These are phyloP conservation scores for Botrytis squamosa DNA, from an alignment of 2,329 filamentous ascomycete genomes.

Conservation along the genomic window DNA sequence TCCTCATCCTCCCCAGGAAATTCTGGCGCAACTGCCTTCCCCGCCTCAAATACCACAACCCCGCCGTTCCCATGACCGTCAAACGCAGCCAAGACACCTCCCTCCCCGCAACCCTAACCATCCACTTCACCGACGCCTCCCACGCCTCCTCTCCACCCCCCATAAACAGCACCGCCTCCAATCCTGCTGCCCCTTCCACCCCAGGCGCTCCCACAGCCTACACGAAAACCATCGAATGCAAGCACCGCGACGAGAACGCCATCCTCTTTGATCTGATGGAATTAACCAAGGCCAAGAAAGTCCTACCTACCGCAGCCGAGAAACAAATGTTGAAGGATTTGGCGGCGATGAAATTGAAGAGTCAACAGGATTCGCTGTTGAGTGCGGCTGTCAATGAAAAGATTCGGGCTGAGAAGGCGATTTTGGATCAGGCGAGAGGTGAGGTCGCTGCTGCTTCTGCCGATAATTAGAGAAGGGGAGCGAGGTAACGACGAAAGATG, in stretches of 20 bases:
- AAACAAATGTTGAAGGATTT: constrained; percentile 56
- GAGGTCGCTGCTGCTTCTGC: constrained; percentile 20
- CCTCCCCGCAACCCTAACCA: constrained; percentile 59
- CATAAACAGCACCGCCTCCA: constrained; percentile 45
- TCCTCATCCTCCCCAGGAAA: constrained; percentile 55
- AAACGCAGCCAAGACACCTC: constrained; percentile 61
- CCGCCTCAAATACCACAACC: constrained; percentile 92
- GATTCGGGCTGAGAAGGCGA: constrained; percentile 60
- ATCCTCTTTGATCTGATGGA: constrained; percentile 64
- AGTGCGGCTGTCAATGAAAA: constrained; percentile 53
- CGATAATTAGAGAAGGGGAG: constrained; percentile 9
- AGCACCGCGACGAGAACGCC: constrained; percentile 55
- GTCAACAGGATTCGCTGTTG: constrained; percentile 54
- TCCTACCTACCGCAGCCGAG: constrained; percentile 61
- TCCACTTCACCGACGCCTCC: constrained; percentile 55
- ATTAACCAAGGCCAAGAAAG: constrained; percentile 57
- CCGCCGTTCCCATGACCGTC: constrained; percentile 77
- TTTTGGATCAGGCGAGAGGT: constrained; percentile 54
- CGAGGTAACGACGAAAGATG: neutral
- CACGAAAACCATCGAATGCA: constrained; percentile 58
- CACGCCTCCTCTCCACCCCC: constrained; percentile 20
- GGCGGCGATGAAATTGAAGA: constrained; percentile 52
- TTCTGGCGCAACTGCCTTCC: constrained; percentile 86
- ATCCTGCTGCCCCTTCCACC: constrained; percentile 33
- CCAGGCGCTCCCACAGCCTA: constrained; percentile 38